These are phyloP conservation scores for Eucalyptus pumila DNA, from an alignment of 345 rosid genomes.

Conservation along the genomic window DNA sequence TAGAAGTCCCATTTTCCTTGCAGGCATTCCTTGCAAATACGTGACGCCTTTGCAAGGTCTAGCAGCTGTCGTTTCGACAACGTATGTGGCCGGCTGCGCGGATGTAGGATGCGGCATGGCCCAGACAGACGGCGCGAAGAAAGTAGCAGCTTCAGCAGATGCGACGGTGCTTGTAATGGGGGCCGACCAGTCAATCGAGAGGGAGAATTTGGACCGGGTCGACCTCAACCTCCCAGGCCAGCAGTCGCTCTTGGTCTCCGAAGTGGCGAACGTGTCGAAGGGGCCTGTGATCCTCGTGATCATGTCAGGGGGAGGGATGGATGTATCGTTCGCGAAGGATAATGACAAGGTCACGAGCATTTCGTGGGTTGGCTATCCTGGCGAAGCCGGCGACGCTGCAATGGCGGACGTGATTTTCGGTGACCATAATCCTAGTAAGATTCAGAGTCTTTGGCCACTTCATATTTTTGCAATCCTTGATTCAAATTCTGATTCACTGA, in stretches of 20 bases:
- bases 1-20: neutral
- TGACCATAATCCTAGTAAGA: constrained; percentile 67
- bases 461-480: neutral
- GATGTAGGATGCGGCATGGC: constrained; percentile 53
- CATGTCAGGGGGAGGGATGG: constrained; percentile 95
- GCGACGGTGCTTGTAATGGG: constrained; percentile 77
- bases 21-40: constrained; percentile 81
- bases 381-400: constrained; percentile 87
- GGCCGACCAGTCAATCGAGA: constrained; percentile 62
- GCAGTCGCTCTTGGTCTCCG: constrained; percentile 45
- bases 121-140: constrained; percentile 44
- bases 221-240: constrained; percentile 68
- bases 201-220: constrained; percentile 57
- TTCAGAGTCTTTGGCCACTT: neutral
- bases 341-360: constrained; percentile 54
- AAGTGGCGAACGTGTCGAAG: constrained; percentile 58
- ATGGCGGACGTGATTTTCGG: constrained; percentile 81
- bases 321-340: constrained; percentile 61
- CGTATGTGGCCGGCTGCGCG: constrained; percentile 54
- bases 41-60: constrained; percentile 78
- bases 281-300: constrained; percentile 89
- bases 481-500: neutral
- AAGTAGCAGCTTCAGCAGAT: constrained; percentile 47
- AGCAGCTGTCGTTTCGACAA: constrained; percentile 37
- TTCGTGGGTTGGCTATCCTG: constrained; percentile 94